These are phyloP conservation scores for Rhodotorula sp. DNA, from an alignment of 1,284 basidiomycete genomes.

Conservation along the genomic window DNA sequence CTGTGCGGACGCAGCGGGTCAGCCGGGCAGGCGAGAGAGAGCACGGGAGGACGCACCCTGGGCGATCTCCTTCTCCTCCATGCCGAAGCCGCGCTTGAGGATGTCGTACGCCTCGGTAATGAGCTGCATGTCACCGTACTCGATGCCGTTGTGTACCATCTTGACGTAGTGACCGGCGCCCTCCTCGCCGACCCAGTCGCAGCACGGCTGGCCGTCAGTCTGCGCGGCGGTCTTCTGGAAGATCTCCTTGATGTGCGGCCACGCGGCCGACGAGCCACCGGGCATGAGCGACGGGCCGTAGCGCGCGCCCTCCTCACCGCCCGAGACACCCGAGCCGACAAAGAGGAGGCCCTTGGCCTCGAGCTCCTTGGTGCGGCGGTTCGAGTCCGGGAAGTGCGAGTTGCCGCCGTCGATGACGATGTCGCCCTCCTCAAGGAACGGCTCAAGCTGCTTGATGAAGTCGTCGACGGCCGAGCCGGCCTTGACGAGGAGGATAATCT, in stretches of 20 bases:
- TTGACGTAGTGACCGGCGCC: constrained; percentile 96
- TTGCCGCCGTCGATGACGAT: constrained; percentile 99
- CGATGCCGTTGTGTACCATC: constrained; percentile 94
- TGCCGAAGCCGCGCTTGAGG: constrained; percentile 91
- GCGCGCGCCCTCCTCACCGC: constrained; percentile 98
- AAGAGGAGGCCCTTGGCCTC: constrained; percentile 93
- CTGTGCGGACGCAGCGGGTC: constrained; percentile 11
- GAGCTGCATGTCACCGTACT: constrained; percentile 99
- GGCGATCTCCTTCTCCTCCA: constrained; percentile 81
- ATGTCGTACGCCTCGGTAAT: constrained; percentile 99
- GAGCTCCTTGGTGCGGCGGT: constrained; percentile 89
- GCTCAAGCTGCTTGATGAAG: constrained; percentile 61
- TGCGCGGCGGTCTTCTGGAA: constrained; percentile 98
- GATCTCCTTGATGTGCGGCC: constrained; percentile 96
- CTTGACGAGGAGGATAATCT: constrained; percentile 94
- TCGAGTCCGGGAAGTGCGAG: constrained; percentile 98
- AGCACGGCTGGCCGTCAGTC: constrained; percentile 93
- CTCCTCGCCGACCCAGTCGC: constrained; percentile 98
- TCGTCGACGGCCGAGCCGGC: constrained; percentile 63
- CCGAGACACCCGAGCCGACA: constrained; percentile 98
- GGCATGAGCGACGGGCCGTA: constrained; percentile 99
- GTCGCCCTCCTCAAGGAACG: constrained; percentile 66
- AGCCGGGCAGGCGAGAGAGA: neutral
- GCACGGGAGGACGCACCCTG: constrained; percentile 54
- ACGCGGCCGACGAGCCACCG: constrained; percentile 90